Conservation (phyloP, 73 alveolate genomes). For the Paramecium sexaurelia region DNA sequence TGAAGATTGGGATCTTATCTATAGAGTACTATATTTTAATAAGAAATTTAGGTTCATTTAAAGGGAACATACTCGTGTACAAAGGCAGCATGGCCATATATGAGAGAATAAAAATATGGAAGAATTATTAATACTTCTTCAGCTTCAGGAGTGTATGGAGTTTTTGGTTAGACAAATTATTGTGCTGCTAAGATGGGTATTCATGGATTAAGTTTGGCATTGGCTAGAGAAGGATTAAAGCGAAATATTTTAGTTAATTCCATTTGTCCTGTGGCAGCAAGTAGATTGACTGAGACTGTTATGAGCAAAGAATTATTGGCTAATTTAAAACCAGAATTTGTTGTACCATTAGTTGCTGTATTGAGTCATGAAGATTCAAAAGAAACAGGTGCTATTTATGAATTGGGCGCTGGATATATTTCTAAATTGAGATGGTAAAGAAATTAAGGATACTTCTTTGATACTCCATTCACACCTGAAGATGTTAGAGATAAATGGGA, state of each 20-base stretch:
- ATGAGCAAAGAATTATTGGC: constrained; percentile 66
- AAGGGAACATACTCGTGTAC: constrained; percentile 83
- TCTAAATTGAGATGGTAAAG: constrained; percentile 32
- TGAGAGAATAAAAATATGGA: constrained; percentile 80
- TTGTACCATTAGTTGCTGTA: constrained; percentile 83
- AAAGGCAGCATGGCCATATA: constrained; percentile 85
- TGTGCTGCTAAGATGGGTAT: constrained; percentile 91
- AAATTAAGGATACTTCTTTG: constrained; percentile 62
- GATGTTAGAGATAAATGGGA: constrained; percentile 73
- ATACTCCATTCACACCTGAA: constrained; percentile 81
- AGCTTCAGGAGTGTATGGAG: constrained; percentile 94
- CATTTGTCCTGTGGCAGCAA: constrained; percentile 95
- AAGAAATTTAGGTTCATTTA: constrained; percentile 68
- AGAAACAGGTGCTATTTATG: constrained; percentile 34
- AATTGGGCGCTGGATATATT: constrained; percentile 64
- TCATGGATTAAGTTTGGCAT: constrained; percentile 91
- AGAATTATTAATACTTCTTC: constrained; percentile 81
- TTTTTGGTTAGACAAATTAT: constrained; percentile 93
- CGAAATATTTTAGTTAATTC: constrained; percentile 88
- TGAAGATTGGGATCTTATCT: constrained; percentile 88
- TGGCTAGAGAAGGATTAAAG: constrained; percentile 93
- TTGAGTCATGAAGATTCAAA: constrained; percentile 64
- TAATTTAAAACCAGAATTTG: constrained; percentile 74
- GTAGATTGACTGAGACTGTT: constrained; percentile 92
- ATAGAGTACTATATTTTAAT: constrained; percentile 63